Evolutionary conservation across 73 alveolate genomes (phyloP), one percentile per base, ranked within the genome.

Genomic region (Paraurostyla sp.): DNA sequence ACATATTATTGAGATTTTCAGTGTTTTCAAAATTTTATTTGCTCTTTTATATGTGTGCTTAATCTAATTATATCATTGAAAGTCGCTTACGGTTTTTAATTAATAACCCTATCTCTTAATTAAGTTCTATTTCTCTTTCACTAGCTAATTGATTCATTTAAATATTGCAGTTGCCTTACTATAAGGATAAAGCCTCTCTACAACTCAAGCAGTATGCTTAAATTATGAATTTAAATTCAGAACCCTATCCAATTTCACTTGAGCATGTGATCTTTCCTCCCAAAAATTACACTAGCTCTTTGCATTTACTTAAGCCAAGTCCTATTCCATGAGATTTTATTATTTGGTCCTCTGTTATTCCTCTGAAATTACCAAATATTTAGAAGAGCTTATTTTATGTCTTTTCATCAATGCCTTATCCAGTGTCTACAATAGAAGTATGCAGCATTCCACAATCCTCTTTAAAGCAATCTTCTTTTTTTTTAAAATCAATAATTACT

Each of bases 231-330:
- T n/a, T n/a, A n/a, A n/a, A n/a, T n/a, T n/a, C n/a, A n/a, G n/a
- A n/a, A n/a, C n/a, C n/a, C n/a, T n/a, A n/a, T n/a, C 71, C 71
- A 13, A 16, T 49, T 23, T 48, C 68, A 29, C 75, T 43, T 2
- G 32, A 49, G n/a, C 63, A 40, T 3, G 9, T n/a, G 2, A 78
- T 78, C 4, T n/a, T 33, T 51, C 89, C 89, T 32, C 78, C 89
- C 33, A n/a, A 54, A 29, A 43, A 43, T 20, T 59, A 22, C 3
- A 32, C 63, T n/a, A 78, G 30, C 40, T 78, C 63, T 54, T 78
- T 78, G 78, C 89, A 78, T 0, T 51, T 78, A 22, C 75, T 51
- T n/a, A 78, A 35, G 15, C 89, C 89, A 29, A 78, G 78, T 20
- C 89, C 89, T 13, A 78, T 78, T 27, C 89, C 89, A 18, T 78